Conservation (phyloP, 371 early-diverging fungal species). For the Dinochytrium kinnereticum region DNA sequence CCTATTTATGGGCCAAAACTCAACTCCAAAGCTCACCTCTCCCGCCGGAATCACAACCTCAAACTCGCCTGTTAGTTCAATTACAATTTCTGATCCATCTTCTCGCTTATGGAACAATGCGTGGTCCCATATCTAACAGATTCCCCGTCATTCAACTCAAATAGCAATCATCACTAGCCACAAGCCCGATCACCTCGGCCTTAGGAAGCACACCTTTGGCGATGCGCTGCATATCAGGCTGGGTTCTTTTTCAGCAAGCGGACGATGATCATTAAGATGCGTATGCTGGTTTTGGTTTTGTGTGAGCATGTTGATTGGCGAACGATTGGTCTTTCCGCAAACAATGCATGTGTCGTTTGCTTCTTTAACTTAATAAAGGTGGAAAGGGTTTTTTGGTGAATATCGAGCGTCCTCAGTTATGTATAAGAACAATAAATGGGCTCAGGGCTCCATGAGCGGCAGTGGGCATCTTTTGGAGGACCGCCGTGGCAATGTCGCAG, state of each 20-base stretch:
- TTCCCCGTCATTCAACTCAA: no score
- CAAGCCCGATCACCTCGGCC: background rate
- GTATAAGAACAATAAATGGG: background rate
- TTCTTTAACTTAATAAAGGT: background rate
- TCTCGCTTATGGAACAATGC: no score
- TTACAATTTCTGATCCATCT: no score
- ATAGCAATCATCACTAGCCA: background rate
- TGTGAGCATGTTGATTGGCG: background rate
- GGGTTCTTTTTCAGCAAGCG: background rate
- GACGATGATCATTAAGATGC: conserved; percentile 12
- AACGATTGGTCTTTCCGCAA: background rate
- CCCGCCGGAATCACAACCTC: background rate
- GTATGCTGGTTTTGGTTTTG: background rate
- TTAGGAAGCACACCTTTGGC: background rate
- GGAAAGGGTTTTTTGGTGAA: background rate
- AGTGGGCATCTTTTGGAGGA: background rate
- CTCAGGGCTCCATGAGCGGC: background rate
- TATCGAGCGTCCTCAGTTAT: background rate
- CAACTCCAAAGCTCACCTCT: no score
- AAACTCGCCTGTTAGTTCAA: background rate
- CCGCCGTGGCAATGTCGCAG: background rate
- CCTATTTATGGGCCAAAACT: no score
- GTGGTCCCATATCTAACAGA: no score
- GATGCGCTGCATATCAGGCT: background rate
- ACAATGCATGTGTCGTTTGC: background rate